A percentile compares a stretch with the other conserved stretches of the same genome.
Evolutionary conservation across 768 basidiomycete genomes (phyloP).

Genomic region (Phanerochaete sordida): DNA sequence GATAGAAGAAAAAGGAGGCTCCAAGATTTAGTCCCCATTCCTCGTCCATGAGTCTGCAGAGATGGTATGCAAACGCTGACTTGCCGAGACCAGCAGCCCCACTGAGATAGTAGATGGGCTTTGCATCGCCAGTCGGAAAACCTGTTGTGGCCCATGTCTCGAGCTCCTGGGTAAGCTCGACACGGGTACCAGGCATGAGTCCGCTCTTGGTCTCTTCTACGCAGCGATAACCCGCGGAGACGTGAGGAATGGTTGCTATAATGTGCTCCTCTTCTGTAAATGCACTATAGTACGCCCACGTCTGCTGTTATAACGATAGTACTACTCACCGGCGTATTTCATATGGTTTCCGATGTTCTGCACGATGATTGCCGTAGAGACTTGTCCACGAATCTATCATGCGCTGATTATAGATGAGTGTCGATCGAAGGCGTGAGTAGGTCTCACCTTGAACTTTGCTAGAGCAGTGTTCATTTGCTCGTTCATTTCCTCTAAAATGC

Average conservation of each 20-base stretch:
- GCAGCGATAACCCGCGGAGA: not conserved
- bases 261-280: not conserved
- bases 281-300: no score
- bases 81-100: slow-evolving; percentile 5
- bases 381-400: not conserved
- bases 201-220: not conserved
- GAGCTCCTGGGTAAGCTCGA: not conserved
- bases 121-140: not conserved
- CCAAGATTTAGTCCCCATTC: not conserved
- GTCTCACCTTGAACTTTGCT: not conserved
- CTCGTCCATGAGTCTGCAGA: not conserved
- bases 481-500: not conserved
- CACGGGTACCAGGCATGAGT: not conserved
- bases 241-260: not conserved
- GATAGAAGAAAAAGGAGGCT: not conserved
- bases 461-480: not conserved
- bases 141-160: not conserved
- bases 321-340: not conserved
- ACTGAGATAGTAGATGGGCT: not conserved
- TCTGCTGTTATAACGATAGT: no score
- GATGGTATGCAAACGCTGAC: not conserved
- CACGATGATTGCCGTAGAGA: not conserved
- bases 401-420: not conserved
- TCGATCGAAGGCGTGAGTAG: not conserved
- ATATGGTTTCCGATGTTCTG: not conserved